A percentile compares a stretch with the other conserved stretches of the same genome.
Evolutionary conservation across 2,329 filamentous ascomycete genomes (phyloP).

Genomic region (Paraconiothyrium brasiliense): DNA sequence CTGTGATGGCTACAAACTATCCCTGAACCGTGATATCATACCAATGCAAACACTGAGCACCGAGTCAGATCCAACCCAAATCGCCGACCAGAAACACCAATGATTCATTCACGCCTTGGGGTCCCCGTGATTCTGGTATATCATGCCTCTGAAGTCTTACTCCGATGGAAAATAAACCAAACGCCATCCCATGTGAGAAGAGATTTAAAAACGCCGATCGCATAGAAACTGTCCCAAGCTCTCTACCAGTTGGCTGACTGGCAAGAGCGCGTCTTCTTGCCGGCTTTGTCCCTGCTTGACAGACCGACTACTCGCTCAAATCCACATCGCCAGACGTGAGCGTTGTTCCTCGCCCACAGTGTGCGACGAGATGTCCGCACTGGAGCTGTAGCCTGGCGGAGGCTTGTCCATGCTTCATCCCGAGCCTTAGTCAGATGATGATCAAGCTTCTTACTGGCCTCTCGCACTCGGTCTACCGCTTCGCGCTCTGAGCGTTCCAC

Average conservation of each 20-base stretch:
- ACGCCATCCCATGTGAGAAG: slow-evolving; percentile 31
- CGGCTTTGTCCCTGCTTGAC: slow-evolving; percentile 20
- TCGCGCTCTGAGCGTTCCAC: slow-evolving; percentile 11
- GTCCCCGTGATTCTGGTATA: slow-evolving; percentile 13
- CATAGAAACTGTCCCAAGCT: neutral
- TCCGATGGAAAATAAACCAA: slow-evolving; percentile 15
- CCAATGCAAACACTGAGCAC: neutral
- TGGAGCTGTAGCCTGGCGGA: slow-evolving; percentile 37
- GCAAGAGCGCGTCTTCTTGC: slow-evolving; percentile 37
- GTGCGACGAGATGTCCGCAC: slow-evolving; percentile 39
- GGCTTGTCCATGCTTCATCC: slow-evolving; percentile 32
- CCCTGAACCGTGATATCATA: neutral
- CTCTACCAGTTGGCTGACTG: slow-evolving; percentile 12
- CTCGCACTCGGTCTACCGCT: slow-evolving; percentile 4
- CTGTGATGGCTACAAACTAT: neutral
- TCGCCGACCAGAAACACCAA: slow-evolving; percentile 13
- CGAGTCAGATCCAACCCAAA: slow-evolving; percentile 13
- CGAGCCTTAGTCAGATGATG: slow-evolving; percentile 26
- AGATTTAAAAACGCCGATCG: neutral
- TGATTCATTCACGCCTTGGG: slow-evolving; percentile 4
- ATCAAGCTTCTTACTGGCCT: slow-evolving; percentile 22
- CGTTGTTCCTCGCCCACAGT: slow-evolving; percentile 41
- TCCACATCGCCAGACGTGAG: slow-evolving; percentile 39
- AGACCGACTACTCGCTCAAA: slow-evolving; percentile 33
- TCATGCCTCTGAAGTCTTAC: slow-evolving; percentile 18